phyloP scores from a whole-genome alignment of 2,329 filamentous ascomycete genomes.

The Cytospora piceicola region DNA sequence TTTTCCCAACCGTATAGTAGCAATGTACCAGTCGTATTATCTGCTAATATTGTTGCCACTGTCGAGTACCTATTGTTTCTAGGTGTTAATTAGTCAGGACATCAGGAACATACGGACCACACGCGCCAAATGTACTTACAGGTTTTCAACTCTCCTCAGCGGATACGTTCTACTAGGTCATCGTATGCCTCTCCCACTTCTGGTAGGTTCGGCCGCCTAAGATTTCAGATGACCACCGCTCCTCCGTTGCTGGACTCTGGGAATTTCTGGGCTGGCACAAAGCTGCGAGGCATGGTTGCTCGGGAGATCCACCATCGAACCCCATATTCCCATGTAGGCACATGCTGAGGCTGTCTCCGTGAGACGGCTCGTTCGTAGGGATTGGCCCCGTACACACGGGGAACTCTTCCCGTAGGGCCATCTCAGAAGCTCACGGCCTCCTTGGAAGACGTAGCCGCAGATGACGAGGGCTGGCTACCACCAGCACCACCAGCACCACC shows the following conservation, averaged over 20 bases:
- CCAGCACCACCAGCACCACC: not conserved
- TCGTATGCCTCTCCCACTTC: not conserved
- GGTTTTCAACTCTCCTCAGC: not conserved
- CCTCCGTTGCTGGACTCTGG: not conserved
- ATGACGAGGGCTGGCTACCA: conserved; percentile 6
- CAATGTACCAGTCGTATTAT: not conserved
- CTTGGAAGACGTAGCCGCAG: conserved; percentile 15
- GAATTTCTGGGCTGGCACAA: not conserved
- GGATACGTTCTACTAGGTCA: not conserved
- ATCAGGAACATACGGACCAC: not conserved
- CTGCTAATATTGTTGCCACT: not conserved
- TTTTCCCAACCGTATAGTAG: not conserved
- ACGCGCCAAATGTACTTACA: not conserved
- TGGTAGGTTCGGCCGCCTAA: not conserved
- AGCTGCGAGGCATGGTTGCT: not conserved
- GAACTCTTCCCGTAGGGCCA: not conserved
- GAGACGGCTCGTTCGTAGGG: not conserved
- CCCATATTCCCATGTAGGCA: not conserved
- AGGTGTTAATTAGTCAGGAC: not conserved
- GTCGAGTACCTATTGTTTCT: not conserved
- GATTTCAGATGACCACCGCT: not conserved
- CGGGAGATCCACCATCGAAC: not conserved
- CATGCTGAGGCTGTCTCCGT: not conserved
- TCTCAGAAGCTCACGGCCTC: conserved; percentile 11
- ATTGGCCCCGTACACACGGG: not conserved